These are phyloP conservation scores for Talaromyces sp. DNA, from an alignment of 2,329 filamentous ascomycete genomes.

Conservation along the genomic window DNA sequence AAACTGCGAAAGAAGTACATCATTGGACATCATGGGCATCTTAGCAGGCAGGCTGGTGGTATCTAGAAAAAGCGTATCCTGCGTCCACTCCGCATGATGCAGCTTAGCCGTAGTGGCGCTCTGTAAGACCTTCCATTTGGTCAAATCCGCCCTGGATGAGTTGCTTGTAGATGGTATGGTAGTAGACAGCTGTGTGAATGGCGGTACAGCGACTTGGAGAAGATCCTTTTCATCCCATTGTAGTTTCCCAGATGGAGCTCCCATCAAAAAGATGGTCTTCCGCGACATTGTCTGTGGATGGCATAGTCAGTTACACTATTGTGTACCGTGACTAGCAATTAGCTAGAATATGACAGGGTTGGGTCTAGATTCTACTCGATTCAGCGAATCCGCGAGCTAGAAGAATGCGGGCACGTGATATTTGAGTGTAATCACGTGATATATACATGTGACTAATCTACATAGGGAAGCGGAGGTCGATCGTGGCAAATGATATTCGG, in stretches of 20 bases:
- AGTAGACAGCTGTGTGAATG: constrained; percentile 24
- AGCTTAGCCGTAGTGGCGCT: constrained; percentile 1
- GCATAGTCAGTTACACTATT: constrained; percentile 7
- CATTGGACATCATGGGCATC: constrained; percentile 18
- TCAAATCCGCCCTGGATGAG: constrained; percentile 13
- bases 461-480: constrained; percentile 23
- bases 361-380: background rate
- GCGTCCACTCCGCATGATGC: background rate
- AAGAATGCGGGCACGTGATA: background rate
- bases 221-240: constrained; percentile 55
- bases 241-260: constrained; percentile 58
- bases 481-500: constrained; percentile 25
- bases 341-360: background rate
- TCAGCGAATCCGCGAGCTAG: background rate
- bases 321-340: background rate
- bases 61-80: constrained; percentile 29
- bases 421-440: background rate
- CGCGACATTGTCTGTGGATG: constrained; percentile 24
- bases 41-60: constrained; percentile 27
- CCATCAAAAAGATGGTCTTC: constrained; percentile 52
- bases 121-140: constrained; percentile 32
- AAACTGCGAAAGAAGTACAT: constrained; percentile 57
- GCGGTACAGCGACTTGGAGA: constrained; percentile 44
- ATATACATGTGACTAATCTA: background rate
- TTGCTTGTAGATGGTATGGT: constrained; percentile 9